Conservation (phyloP, 2,329 filamentous ascomycete genomes). For the Drechslerella coelobrocha region DNA sequence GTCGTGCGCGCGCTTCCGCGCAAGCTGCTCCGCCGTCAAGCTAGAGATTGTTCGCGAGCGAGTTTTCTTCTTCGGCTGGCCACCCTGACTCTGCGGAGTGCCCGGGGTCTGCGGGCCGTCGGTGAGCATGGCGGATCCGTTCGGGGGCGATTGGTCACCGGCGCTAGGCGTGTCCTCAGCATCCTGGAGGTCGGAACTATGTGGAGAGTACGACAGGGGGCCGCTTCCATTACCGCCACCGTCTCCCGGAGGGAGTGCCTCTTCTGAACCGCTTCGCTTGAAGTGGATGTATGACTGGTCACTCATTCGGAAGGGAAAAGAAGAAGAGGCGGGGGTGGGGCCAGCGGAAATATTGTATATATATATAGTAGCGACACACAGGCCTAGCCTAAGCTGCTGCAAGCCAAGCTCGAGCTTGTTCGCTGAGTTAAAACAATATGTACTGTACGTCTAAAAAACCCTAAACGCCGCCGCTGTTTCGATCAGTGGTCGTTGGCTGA, state of each 20-base stretch:
- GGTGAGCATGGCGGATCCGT: not conserved
- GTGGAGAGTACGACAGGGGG: conserved; percentile 30
- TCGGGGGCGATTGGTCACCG: conserved; percentile 36
- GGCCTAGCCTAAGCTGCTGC: conserved; percentile 10
- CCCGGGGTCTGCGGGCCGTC: conserved; percentile 59
- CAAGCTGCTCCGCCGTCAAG: conserved; percentile 84
- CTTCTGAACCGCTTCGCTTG: conserved; percentile 49
- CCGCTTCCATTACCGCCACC: not conserved
- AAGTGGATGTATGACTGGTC: conserved; percentile 47
- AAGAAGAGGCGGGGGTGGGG: conserved; percentile 7
- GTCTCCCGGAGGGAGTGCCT: conserved; percentile 8
- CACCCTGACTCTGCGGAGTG: conserved; percentile 55
- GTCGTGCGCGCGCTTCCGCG: conserved; percentile 89
- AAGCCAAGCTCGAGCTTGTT: no score
- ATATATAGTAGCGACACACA: not conserved
- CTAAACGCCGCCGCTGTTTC: no score
- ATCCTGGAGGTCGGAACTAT: conserved; percentile 43
- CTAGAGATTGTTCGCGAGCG: conserved; percentile 78
- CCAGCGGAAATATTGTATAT: conserved; percentile 3
- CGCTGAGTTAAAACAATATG: not conserved
- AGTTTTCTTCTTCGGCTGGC: conserved; percentile 42
- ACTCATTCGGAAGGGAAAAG: conserved; percentile 26
- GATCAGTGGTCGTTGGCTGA: no score
- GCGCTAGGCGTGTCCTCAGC: conserved; percentile 20
- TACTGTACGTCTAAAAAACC: not conserved